phyloP scores from a whole-genome alignment of 148 eudicot species.

The Rhododendron simsii region DNA sequence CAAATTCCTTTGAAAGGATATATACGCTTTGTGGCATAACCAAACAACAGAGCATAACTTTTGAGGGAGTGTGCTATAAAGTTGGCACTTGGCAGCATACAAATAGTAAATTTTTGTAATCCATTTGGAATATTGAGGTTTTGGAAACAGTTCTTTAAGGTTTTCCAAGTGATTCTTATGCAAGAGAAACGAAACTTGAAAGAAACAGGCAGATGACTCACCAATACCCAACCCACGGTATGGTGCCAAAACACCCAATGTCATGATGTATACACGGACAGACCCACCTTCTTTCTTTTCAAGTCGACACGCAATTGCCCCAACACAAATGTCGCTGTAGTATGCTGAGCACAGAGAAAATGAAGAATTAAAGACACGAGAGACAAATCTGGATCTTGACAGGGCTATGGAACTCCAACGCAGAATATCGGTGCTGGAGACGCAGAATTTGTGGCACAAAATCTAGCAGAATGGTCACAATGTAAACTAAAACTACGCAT shows the following conservation, averaged over 20 bases:
- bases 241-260: conserved; percentile 95
- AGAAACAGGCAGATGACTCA: conserved; percentile 30
- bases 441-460: neutral
- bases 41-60: neutral
- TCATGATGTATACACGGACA: conserved; percentile 86
- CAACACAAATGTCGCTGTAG: conserved; percentile 92
- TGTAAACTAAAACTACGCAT: neutral
- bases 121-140: neutral
- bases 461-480: neutral
- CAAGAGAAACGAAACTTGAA: neutral
- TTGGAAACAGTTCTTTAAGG: neutral
- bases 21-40: neutral
- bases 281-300: conserved; percentile 83
- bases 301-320: conserved; percentile 88
- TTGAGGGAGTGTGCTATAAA: neutral
- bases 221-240: conserved; percentile 95
- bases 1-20: neutral
- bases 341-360: conserved; percentile 49
- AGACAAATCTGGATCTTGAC: neutral
- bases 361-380: conserved; percentile 1
- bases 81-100: neutral
- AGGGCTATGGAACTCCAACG: neutral
- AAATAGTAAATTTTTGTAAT: neutral
- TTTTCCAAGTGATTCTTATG: neutral
- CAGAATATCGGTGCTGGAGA: neutral